Evolutionary conservation across 768 basidiomycete species (phyloP).

Genomic region (Leccinum barrowsii): DNA sequence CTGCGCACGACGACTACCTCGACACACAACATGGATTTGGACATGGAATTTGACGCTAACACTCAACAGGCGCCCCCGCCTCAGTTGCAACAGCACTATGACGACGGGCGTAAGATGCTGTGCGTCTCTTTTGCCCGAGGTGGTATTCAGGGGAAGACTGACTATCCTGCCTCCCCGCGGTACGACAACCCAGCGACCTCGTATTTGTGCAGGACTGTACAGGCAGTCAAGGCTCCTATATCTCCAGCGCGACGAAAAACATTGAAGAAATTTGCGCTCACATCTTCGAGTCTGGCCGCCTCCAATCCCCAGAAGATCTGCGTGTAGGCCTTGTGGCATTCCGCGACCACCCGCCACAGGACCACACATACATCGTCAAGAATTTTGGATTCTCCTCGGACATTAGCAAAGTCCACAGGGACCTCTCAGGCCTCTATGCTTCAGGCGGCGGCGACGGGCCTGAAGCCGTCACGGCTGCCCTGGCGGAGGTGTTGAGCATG

Average conservation of each 20-base stretch:
- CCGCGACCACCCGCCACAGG: constrained; percentile 96
- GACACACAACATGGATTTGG: constrained; percentile 63
- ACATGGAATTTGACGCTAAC: constrained; percentile 64
- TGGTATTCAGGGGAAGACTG: constrained; percentile 15
- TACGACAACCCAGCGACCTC: constrained; percentile 59
- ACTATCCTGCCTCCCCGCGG: constrained; percentile 1
- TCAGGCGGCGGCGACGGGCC: constrained; percentile 94
- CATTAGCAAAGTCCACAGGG: constrained; percentile 79
- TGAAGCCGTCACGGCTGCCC: constrained; percentile 92
- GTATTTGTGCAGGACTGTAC: constrained; percentile 97
- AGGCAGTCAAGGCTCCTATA: constrained; percentile 86
- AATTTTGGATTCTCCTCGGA: constrained; percentile 95
- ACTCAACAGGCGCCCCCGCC: constrained; percentile 32
- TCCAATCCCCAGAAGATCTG: constrained; percentile 83
- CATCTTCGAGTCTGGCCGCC: constrained; percentile 91
- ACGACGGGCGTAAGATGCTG: constrained; percentile 67
- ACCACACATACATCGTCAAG: constrained; percentile 90
- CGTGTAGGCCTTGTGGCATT: constrained; percentile 92
- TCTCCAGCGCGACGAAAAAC: constrained; percentile 92
- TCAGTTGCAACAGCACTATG: constrained; percentile 34
- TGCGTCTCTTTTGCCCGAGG: constrained; percentile 37
- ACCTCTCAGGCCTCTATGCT: constrained; percentile 81
- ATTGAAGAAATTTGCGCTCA: constrained; percentile 93
- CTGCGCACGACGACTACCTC: constrained; percentile 6
- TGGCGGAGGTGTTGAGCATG: constrained; percentile 84